Conservation (phyloP, 2,329 filamentous ascomycete species). For the Aspergillus pseudonomiae region DNA sequence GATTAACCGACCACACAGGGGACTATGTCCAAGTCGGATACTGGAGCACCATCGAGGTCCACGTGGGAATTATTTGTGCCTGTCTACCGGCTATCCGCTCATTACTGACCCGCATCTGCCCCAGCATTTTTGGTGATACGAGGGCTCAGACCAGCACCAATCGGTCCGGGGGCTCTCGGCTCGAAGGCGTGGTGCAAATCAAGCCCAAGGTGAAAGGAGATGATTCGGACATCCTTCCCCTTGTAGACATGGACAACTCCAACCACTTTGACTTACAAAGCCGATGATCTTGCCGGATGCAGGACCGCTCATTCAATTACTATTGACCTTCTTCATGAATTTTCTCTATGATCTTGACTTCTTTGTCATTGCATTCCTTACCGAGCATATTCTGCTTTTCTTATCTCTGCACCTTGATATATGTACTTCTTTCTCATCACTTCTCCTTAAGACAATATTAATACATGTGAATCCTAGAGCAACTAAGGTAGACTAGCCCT, state of each 20-base stretch:
- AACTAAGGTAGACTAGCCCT: neutral
- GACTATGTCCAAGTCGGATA: slow-evolving; percentile 34
- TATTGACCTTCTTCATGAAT: neutral
- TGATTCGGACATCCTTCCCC: neutral
- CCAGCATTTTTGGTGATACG: slow-evolving; percentile 40
- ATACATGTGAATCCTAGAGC: neutral
- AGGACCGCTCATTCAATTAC: neutral
- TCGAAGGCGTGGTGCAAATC: neutral
- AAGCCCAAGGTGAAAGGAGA: neutral
- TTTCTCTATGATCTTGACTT: neutral
- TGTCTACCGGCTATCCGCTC: slow-evolving; percentile 40
- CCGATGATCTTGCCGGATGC: neutral
- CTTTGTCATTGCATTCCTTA: neutral
- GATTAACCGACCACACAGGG: slow-evolving; percentile 21
- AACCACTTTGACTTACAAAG: neutral
- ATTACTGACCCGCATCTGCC: slow-evolving; percentile 42
- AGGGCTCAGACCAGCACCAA: neutral
- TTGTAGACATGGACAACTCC: neutral
- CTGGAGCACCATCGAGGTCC: slow-evolving; percentile 36
- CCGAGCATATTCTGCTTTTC: neutral
- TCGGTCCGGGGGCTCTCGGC: neutral
- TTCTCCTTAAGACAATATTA: no score
- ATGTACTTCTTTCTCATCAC: neutral
- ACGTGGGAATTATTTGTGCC: slow-evolving; percentile 35
- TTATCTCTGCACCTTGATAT: neutral